Base-by-base conservation (phyloP, 2,329 filamentous ascomycete genomes). In the Paramyrothecium sp. region DNA sequence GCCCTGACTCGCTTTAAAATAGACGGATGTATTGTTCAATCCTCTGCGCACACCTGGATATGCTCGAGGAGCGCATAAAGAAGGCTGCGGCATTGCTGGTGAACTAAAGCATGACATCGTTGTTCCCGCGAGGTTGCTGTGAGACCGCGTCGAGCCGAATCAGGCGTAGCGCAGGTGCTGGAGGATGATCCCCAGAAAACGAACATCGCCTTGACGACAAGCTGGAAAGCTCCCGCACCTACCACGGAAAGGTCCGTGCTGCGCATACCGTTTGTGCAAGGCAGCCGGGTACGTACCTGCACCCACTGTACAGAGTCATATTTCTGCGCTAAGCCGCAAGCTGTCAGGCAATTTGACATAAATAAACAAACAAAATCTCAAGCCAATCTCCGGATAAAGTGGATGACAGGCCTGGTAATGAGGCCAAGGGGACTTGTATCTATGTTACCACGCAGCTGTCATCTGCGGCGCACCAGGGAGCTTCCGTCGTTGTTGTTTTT, bases 181-280 rank as follows among this genome's bases (percentile, higher is more conserved):
- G 5, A 53, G 56, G 46, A 34, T 19, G 34, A 19, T 12, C 56
- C 58, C 52, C 61, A 55, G 58, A 60, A 65, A 63, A 65, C 64
- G 63, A 65, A 67, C 67, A 71, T 73, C 65, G 63, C 70, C 67
- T 61, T 63, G 71, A 73, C 71, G 69, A 73, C 71, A 61, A 60
- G 26, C 10, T 30, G 51, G 19, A 49, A 57, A 57, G 47, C 51
- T 22, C 23, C 49, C 54, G 66, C 60, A 58, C 34, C 17, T 56
- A 38, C 58, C 65, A 54, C 10, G 0, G 8, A 3, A 26, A 50
- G 69, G 63, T 23, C 61, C 64, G 66, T 67, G 69, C 67, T 49
- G 55, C 3, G 55, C 61, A 60, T 66, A 55, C 47, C 47, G 20
- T 49, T 49, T 8, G 47, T 21, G 47, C 47, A 49, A 49, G 19